Conservation (phyloP, 495 filamentous ascomycete species). For the Neurospora intermedia region DNA sequence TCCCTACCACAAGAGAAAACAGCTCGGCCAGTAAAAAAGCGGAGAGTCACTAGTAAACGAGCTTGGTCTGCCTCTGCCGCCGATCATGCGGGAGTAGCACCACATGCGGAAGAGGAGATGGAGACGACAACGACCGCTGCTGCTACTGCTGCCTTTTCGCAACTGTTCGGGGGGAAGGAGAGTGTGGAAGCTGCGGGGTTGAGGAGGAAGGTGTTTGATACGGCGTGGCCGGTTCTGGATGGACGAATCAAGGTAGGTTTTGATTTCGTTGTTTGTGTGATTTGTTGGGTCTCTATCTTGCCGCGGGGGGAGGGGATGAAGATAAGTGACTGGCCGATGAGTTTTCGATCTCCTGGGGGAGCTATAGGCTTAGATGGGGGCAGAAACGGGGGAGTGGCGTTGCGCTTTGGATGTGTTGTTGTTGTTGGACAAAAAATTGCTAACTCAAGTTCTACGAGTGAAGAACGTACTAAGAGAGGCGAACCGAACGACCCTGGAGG, state of each 20-base stretch:
- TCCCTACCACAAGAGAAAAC: conserved; percentile 12
- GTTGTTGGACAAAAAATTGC: conserved; percentile 12
- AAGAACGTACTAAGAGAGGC: conserved; percentile 48
- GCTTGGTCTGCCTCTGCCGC: not conserved
- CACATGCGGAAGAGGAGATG: not conserved
- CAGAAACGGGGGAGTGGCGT: not conserved
- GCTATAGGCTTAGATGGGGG: not conserved
- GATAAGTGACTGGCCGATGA: not conserved
- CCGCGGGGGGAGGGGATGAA: not conserved
- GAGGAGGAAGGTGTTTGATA: conserved; percentile 52
- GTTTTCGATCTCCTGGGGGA: not conserved
- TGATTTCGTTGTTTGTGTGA: not conserved
- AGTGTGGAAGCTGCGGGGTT: conserved; percentile 35
- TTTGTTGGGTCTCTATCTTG: not conserved
- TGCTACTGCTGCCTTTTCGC: conserved; percentile 37
- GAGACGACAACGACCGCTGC: conserved; percentile 1
- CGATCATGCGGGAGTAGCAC: not conserved
- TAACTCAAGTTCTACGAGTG: conserved; percentile 6
- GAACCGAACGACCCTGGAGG: conserved; percentile 47
- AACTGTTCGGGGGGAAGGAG: conserved; percentile 55
- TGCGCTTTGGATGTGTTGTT: not conserved
- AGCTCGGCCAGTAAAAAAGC: conserved; percentile 50
- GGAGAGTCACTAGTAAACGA: conserved; percentile 35
- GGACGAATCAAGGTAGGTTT: conserved; percentile 52
- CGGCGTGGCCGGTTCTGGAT: conserved; percentile 59